A percentile compares a stretch with the other conserved stretches of the same genome.
These are phyloP conservation scores for Cordia subcordata DNA, from an alignment of 257 asterid species.

Conservation along the genomic window DNA sequence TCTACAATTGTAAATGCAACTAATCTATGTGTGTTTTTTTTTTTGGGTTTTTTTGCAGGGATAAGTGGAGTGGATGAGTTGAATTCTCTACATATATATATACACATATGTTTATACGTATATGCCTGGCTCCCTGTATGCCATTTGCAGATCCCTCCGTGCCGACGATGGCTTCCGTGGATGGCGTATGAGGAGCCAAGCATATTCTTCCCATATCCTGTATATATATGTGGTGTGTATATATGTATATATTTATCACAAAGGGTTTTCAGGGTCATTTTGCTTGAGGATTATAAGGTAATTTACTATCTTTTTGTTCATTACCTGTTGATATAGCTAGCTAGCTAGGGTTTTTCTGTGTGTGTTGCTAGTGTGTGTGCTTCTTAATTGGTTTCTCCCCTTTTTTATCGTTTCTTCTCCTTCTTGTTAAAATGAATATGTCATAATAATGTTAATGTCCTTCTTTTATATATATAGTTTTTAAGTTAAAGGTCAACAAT, in stretches of 20 bases:
- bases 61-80: background rate
- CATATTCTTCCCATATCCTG: slow-evolving; percentile 40
- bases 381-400: no score
- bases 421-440: no score
- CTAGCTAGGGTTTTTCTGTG: slow-evolving; percentile 4
- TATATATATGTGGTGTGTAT: no score
- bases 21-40: no score
- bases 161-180: slow-evolving; percentile 67
- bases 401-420: no score
- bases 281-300: slow-evolving; percentile 22
- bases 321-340: no score
- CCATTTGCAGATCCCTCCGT: slow-evolving; percentile 86
- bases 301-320: no score
- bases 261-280: background rate
- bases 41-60: background rate
- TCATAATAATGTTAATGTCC: no score
- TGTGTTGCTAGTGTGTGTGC: no score
- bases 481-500: no score
- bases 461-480: no score
- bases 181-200: slow-evolving; percentile 99
- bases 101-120: slow-evolving; percentile 14
- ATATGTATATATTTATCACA: no score
- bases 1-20: background rate
- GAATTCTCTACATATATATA: background rate
- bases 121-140: slow-evolving; percentile 99